Percentiles rank a stretch among this genome's conserved stretches.
Conservation (phyloP, 1,284 basidiomycete genomes). For the Grifola frondosa region DNA sequence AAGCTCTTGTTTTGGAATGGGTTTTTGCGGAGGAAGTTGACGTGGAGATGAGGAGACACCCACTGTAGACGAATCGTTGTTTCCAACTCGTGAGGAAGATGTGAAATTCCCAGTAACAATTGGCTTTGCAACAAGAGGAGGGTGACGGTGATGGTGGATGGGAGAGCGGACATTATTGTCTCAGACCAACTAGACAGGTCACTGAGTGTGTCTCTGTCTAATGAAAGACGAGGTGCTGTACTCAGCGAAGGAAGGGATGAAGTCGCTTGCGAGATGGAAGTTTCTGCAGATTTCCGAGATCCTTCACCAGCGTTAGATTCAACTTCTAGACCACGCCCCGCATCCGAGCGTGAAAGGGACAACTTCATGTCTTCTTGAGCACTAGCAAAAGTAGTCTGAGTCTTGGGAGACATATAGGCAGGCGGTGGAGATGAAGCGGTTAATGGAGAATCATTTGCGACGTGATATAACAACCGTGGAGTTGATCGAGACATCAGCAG, state of each 20-base stretch:
- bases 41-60: conserved; percentile 5
- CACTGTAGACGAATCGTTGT: conserved; percentile 6
- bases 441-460: conserved; percentile 31
- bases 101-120: conserved; percentile 5
- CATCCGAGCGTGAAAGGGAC: conserved; percentile 11
- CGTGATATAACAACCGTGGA: conserved; percentile 26
- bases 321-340: neutral
- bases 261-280: too few relatives aligned
- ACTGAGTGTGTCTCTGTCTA: conserved; percentile 26
- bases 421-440: conserved; percentile 30
- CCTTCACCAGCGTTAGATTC: conserved; percentile 4
- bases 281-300: conserved; percentile 9
- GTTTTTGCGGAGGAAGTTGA: conserved; percentile 28
- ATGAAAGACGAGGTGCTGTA: conserved; percentile 27
- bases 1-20: conserved; percentile 23
- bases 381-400: conserved; percentile 15
- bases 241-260: too few relatives aligned
- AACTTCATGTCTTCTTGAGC: conserved; percentile 20
- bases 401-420: conserved; percentile 29
- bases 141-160: conserved; percentile 13
- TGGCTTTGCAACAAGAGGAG: conserved; percentile 13
- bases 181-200: conserved; percentile 33
- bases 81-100: conserved; percentile 1
- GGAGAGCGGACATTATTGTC: conserved; percentile 31
- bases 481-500: conserved; percentile 24